Base-by-base conservation (phyloP, 139 green algal genomes). In the Haematococcus lacustris region DNA sequence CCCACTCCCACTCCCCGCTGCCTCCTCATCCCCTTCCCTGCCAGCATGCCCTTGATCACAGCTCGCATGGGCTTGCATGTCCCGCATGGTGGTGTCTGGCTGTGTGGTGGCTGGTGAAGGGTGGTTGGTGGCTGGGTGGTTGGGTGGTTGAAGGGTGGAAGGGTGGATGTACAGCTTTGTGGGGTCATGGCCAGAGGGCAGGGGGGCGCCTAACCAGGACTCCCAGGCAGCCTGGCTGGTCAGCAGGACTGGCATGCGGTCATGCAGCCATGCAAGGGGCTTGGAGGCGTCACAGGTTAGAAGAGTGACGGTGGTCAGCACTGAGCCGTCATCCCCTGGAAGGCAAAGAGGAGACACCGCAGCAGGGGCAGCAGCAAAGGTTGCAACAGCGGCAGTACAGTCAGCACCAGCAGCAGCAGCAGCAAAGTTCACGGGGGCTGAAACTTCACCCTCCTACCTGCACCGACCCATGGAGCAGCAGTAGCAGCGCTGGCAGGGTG, bases 161-260 rank as follows among this genome's bases (percentile, higher is more conserved):
- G n/a, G n/a, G n/a, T n/a, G n/a, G n/a, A n/a, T n/a, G n/a, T n/a
- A 59, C 47, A 59, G 21, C 13, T 21, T 21, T 59, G 13, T 59
- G 47, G 17, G 13, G 21, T 59, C 47, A 59, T n/a, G 26, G 59
- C 59, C 25, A 34, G 26, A 32, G 59, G 26, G 28, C 28, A 38
- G 59, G 40, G 3, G 28, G 41, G 23, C 17, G 32, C 38, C 50
- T 47, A 81, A 59, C 63, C 63, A 76, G 35, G 67, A 50, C 30
- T 68, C 39, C 0, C 73, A 33, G 33, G 66, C 74, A 41, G 68
- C 75, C 6, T 79, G 32, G 32, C 57, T 72, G 7, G 53, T 71
- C 32, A 96, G 82, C 7, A 96, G 65, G 28, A 90, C 88, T 0
- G 91, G 91, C 90, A 94, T 93, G 50, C 91, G 81, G 85, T 92